Conservation (phyloP, 371 early-diverging fungal genomes). For the Apophysomyces elegans region DNA sequence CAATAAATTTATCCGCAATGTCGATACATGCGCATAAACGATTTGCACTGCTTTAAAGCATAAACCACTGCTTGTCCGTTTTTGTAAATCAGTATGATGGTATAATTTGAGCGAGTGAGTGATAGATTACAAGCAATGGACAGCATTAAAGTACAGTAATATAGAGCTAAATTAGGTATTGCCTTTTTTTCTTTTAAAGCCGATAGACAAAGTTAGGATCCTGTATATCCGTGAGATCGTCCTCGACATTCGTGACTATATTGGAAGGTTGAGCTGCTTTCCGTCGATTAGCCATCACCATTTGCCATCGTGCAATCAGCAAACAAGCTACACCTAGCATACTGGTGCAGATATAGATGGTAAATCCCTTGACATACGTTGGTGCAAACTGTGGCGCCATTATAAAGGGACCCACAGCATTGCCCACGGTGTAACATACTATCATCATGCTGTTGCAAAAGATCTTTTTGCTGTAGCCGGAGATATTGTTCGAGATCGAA, state of each 20-base stretch:
- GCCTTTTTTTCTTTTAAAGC: conserved; percentile 13
- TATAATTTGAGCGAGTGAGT: no score
- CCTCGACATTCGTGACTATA: conserved; percentile 25
- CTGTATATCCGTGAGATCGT: conserved; percentile 37
- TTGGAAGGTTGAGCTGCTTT: conserved; percentile 17
- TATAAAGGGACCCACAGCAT: conserved; percentile 28
- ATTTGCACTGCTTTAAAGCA: no score
- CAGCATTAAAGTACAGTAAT: no score
- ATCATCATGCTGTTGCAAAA: conserved; percentile 1
- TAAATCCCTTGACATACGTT: conserved; percentile 20
- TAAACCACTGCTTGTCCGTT: no score
- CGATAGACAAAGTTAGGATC: conserved; percentile 41
- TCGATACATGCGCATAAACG: no score
- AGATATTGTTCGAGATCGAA: conserved; percentile 13
- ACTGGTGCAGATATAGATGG: conserved; percentile 20
- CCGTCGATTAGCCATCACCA: conserved; percentile 27
- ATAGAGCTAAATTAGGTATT: no score
- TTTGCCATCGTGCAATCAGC: conserved; percentile 23
- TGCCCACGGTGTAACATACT: no score
- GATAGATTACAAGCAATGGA: no score
- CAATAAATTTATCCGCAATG: no score
- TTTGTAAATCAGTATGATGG: no score
- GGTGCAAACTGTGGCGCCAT: conserved; percentile 23
- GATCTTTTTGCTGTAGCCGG: conserved; percentile 17
- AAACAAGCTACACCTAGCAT: conserved; percentile 18